phyloP scores from a whole-genome alignment of 257 asterid species.

The Solanum chiquidenum region DNA sequence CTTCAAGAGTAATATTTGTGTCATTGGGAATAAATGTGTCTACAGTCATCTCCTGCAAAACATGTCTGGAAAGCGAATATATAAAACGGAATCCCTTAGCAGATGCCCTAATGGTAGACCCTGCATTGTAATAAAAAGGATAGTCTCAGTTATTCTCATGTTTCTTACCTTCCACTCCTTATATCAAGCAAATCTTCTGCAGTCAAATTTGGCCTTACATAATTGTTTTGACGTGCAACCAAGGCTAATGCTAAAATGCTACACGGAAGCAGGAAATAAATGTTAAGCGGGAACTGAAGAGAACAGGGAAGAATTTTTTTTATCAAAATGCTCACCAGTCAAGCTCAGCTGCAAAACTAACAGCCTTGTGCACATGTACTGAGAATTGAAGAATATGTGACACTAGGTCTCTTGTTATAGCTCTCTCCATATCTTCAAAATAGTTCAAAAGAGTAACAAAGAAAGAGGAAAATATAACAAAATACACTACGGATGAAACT shows the following conservation, averaged over 20 bases:
- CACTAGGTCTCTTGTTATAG: slow-evolving; percentile 80
- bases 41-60: slow-evolving; percentile 94
- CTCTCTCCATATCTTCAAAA: slow-evolving; percentile 91
- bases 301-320: not conserved
- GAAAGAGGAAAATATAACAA: not conserved
- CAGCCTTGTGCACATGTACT: slow-evolving; percentile 57
- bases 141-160: not conserved
- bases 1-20: slow-evolving; percentile 70
- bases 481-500: not conserved
- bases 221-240: slow-evolving; percentile 95
- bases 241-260: slow-evolving; percentile 75
- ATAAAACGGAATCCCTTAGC: not conserved
- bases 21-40: slow-evolving; percentile 94
- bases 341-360: slow-evolving; percentile 80
- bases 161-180: slow-evolving; percentile 81
- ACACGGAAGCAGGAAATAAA: slow-evolving; percentile 15
- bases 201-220: slow-evolving; percentile 83
- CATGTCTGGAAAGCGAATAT: slow-evolving; percentile 51
- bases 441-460: not conserved
- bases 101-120: slow-evolving; percentile 1
- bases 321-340: slow-evolving; percentile 58
- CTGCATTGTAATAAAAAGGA: not conserved
- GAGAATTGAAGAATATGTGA: slow-evolving; percentile 68
- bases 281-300: slow-evolving; percentile 2
- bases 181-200: slow-evolving; percentile 70